Evolutionary conservation across 805 yeast species (phyloP), one percentile per base, ranked within the genome.

Genomic region (Myxozyma nipponensis): DNA sequence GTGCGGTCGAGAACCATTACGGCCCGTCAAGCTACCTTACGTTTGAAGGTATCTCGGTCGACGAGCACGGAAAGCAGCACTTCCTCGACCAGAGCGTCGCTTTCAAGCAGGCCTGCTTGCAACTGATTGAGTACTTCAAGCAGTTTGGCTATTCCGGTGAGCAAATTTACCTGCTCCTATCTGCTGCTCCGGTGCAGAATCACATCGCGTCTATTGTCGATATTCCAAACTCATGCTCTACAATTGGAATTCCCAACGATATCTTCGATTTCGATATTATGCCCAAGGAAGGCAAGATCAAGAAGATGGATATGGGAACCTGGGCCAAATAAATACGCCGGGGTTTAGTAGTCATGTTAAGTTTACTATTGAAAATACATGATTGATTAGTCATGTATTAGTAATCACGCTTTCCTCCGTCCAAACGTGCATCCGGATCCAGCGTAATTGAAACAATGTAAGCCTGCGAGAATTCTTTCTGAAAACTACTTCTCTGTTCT

Each of bases 1-100:
- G 79, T 17, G 73, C 73, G 43, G 75, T 75, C 28, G 77, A 71
- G 50, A 72, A 73, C 48, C 72, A 70, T 46, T 76, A 74, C 60
- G 77, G 79, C 3, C 75, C 78, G 4, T 69, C 73, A 19, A 62
- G 79, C 46, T 76, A 75, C 60, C 62, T 76, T 43, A 76, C 79
- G 4, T 76, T 76, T 60, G 79, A 76, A 64, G 80, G 79, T 2
- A 75, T 76, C 54, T 75, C 79, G 0, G 80, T 76, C 7, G 77
- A 74, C 57, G 79, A 75, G 59, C 47, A 58, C 3, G 79, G 80
- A 2, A 66, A 67, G 39, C 79, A 76, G 59, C 65, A 69, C 49
- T 76, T 60, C 59, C 65, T 76, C 47, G 72, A 73, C 60, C 71
- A 77, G 4, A 74, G 77, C 17, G 72, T 72, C 17, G 79, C 80